Base-by-base conservation (phyloP, 305 asterid species). In the Caryopteris hybrid region DNA sequence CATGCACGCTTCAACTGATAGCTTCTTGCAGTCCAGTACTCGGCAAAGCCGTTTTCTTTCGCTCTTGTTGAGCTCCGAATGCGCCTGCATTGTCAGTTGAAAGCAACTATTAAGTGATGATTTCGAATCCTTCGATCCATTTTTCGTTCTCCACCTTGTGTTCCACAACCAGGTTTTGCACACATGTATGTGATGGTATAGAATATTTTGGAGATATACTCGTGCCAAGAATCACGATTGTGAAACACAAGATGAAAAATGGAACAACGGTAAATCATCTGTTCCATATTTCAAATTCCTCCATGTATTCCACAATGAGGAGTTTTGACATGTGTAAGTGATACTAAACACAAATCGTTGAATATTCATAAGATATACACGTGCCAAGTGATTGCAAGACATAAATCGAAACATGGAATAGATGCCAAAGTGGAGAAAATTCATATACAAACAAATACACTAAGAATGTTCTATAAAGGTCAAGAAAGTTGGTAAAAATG, bases 1-100 rank as follows among this genome's bases (percentile, higher is more conserved):
- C 86, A 85, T 84, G 55, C 94, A 88, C 0, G 88, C 88, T 60
- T 92, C 90, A 80, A 88, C 71, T 0, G 98, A 86, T 68, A 92
- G 82, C 69, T 87, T 92, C 72, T 84, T 86, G 88, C 97, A 90
- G 84, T 90, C 93, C 10, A 92, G 76, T 23, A 78, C 80, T 55
- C 88, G 77, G 65, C 98, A 92, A 2, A 90, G 55, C 5, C 86
- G 82, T 51, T 90, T 92, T 52, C 96, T 74, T 66, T 92, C 98
- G 6, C 84, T 85, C 82, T 92, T 92, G 78, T 64, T 84, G 10
- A 92, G 87, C 55, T 80, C 87, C 10, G 85, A 89, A 82, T 92
- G 97, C 50, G 59, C 88, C 98, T 92, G 95, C 80, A 67, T 6
- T 10, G 38, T 43, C 36, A 67, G 1, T 33, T 3, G 34, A 38